These are phyloP conservation scores for Puccinia coronata DNA, from an alignment of 1,284 basidiomycete species.

Conservation along the genomic window DNA sequence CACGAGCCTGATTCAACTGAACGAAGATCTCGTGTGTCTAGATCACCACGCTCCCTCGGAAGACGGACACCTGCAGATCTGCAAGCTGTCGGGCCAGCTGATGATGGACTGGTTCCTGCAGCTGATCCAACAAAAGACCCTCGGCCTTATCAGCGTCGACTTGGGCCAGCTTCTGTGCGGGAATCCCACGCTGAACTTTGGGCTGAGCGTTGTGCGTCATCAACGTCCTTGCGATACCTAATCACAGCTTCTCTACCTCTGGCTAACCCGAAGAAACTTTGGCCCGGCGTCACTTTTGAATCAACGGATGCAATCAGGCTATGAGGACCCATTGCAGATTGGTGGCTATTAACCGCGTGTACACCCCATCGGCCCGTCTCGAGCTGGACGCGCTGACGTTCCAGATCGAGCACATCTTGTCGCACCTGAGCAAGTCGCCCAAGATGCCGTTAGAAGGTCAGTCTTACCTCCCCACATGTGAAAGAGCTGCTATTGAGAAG, in stretches of 20 bases:
- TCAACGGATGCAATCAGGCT: constrained; percentile 15
- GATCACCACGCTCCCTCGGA: not conserved
- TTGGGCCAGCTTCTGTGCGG: constrained; percentile 22
- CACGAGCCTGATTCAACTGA: constrained; percentile 36
- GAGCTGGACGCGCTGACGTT: not conserved
- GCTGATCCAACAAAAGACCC: not conserved
- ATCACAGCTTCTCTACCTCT: no score
- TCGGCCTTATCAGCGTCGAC: constrained; percentile 33
- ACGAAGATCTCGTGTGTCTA: constrained; percentile 38
- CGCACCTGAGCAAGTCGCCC: constrained; percentile 18
- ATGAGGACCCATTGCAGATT: constrained; percentile 48
- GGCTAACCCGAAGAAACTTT: no score
- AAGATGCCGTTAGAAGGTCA: constrained; percentile 45
- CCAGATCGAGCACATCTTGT: constrained; percentile 31
- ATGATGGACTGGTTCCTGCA: constrained; percentile 41
- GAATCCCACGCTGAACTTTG: constrained; percentile 40
- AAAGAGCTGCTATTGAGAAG: no score
- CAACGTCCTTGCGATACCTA: no score
- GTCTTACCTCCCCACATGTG: not conserved
- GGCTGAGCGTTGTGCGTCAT: constrained; percentile 43
- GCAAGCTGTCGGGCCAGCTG: constrained; percentile 12
- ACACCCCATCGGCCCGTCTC: not conserved
- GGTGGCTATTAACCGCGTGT: constrained; percentile 27
- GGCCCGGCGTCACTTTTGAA: no score
- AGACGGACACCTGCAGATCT: constrained; percentile 19